These are phyloP conservation scores for Vigna mungo DNA, from an alignment of 306 rosid species.

Conservation along the genomic window DNA sequence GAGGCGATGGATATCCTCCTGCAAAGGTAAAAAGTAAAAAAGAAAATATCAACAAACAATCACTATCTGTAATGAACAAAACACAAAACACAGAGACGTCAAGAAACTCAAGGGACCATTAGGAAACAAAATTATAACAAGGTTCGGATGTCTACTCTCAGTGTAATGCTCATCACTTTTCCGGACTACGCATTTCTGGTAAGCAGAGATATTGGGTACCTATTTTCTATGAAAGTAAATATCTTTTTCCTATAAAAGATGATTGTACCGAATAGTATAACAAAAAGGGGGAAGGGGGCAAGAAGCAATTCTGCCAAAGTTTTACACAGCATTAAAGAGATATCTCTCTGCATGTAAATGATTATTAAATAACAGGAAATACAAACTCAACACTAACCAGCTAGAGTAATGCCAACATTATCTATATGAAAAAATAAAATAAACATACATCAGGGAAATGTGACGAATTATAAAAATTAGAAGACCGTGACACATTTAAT, in stretches of 20 bases:
- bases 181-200: background rate
- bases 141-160: background rate
- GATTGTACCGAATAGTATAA: background rate
- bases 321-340: background rate
- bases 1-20: conserved; percentile 99
- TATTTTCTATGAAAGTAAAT: background rate
- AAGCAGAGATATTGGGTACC: background rate
- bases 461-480: too few relatives aligned
- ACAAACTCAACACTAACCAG: background rate
- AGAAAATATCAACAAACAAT: conserved; percentile 5
- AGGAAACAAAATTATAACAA: background rate
- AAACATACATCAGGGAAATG: background rate
- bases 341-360: background rate
- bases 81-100: conserved; percentile 24
- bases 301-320: background rate
- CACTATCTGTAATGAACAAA: conserved; percentile 17
- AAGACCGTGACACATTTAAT: too few relatives aligned
- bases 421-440: background rate
- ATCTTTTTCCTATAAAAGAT: background rate
- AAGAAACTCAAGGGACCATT: conserved; percentile 25
- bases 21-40: conserved; percentile 35
- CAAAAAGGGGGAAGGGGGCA: background rate
- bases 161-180: background rate
- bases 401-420: conserved; percentile 4
- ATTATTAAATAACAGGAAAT: background rate